phyloP scores from a whole-genome alignment of 2,329 filamentous ascomycete genomes.

The Metarhizium guizhouense region DNA sequence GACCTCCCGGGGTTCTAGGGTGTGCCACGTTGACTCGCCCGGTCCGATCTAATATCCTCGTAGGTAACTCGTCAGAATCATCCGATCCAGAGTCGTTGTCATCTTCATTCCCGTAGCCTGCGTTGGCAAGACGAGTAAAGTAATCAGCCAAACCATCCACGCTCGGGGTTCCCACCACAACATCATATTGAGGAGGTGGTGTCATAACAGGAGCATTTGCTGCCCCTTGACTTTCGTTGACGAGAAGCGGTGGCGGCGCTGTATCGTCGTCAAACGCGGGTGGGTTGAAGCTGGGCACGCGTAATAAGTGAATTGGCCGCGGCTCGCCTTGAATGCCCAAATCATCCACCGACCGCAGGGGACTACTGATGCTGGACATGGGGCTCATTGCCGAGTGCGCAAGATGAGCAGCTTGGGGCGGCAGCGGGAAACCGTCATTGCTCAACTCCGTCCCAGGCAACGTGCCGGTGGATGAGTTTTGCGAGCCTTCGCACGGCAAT shows the following conservation, averaged over 20 bases:
- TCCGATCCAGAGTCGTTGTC: conserved; percentile 30
- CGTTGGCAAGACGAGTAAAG: conserved; percentile 69
- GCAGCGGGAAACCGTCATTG: conserved; percentile 29
- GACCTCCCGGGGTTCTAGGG: conserved; percentile 44
- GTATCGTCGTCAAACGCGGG: conserved; percentile 75
- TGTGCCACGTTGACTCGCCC: conserved; percentile 51
- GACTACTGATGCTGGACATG: conserved; percentile 12
- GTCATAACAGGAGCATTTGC: conserved; percentile 44
- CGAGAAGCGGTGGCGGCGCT: conserved; percentile 24
- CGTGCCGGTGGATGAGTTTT: conserved; percentile 50
- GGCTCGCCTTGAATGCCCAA: conserved; percentile 22
- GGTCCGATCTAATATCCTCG: conserved; percentile 38
- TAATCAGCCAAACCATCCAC: conserved; percentile 74
- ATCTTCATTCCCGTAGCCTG: conserved; percentile 38
- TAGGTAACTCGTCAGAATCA: conserved; percentile 32
- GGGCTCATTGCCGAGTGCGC: conserved; percentile 23
- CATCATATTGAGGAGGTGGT: conserved; percentile 77
- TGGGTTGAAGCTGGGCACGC: conserved; percentile 78
- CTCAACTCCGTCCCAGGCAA: conserved; percentile 30
- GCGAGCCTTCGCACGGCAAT: conserved; percentile 52
- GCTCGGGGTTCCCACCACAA: conserved; percentile 60
- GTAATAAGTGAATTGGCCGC: conserved; percentile 75
- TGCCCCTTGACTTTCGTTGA: conserved; percentile 12
- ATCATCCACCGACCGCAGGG: conserved; percentile 5
- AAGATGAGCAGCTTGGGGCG: conserved; percentile 51